phyloP scores from a whole-genome alignment of 257 asterid species.

The Salvia rosmarinus region DNA sequence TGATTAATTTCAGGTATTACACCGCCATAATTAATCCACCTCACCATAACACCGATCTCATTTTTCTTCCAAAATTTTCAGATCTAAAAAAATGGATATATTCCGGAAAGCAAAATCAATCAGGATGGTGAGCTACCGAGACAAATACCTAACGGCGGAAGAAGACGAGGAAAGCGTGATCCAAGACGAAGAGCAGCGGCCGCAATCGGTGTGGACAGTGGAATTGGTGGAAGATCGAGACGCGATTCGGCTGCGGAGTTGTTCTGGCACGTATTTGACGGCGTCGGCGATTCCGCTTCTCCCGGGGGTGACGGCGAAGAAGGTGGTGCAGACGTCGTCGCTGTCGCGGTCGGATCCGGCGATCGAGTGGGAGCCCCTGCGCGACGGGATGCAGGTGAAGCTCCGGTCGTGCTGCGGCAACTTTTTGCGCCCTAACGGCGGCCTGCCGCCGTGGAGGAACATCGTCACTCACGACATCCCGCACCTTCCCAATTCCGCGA shows the following conservation, averaged over 20 bases:
- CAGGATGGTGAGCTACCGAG: constrained; percentile 55
- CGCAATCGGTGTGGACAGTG: constrained; percentile 53
- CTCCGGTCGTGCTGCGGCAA: constrained; percentile 56
- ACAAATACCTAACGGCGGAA: constrained; percentile 61
- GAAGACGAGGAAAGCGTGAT: constrained; percentile 54
- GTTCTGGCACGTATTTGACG: constrained; percentile 57
- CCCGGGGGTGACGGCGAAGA: constrained; percentile 50
- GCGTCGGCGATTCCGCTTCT: constrained; percentile 54
- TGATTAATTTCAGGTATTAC: background rate
- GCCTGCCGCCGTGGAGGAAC: constrained; percentile 82
- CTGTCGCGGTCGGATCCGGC: constrained; percentile 42
- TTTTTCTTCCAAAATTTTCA: background rate
- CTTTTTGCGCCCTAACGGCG: constrained; percentile 68
- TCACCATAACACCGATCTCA: too few relatives aligned
- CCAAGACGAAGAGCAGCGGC: constrained; percentile 45
- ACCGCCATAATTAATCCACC: too few relatives aligned
- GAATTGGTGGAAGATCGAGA: constrained; percentile 51
- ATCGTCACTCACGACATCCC: constrained; percentile 67
- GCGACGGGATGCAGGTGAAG: constrained; percentile 71
- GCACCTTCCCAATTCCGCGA: constrained; percentile 42
- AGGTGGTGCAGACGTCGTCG: constrained; percentile 49
- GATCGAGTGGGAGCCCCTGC: constrained; percentile 64
- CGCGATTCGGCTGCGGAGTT: constrained; percentile 54
- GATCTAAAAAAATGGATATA: constrained; percentile 52
- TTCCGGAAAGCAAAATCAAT: constrained; percentile 55